Conservation (phyloP, 768 basidiomycete species). For the Hericium erinaceus region DNA sequence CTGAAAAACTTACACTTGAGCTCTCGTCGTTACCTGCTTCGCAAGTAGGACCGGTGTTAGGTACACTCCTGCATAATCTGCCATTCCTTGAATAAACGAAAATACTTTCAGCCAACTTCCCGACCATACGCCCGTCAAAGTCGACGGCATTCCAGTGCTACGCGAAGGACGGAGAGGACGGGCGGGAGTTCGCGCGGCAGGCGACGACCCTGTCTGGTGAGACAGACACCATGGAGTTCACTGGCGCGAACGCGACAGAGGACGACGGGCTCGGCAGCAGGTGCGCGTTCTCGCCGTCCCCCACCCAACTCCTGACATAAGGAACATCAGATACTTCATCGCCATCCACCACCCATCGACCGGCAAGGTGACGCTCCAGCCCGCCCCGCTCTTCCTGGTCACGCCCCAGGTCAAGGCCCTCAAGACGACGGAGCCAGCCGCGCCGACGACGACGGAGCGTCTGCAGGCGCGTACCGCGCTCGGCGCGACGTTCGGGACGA, state of each 20-base stretch:
- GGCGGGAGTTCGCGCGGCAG: constrained; percentile 24
- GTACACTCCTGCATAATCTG: constrained; percentile 23
- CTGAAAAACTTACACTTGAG: constrained; percentile 28
- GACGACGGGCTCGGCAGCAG: constrained; percentile 53
- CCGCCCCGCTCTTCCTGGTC: constrained; percentile 59
- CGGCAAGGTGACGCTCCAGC: constrained; percentile 58
- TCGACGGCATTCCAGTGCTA: constrained; percentile 58
- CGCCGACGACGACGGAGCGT: constrained; percentile 44
- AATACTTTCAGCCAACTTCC: constrained; percentile 64
- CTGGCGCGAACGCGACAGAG: constrained; percentile 49
- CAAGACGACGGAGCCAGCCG: constrained; percentile 48
- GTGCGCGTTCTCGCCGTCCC: constrained; percentile 25
- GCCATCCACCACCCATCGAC: constrained; percentile 76
- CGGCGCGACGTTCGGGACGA: constrained; percentile 90
- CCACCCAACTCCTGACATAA: background rate
- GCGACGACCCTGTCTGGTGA: constrained; percentile 63
- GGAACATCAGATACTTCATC: constrained; percentile 58
- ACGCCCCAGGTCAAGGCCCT: constrained; percentile 77
- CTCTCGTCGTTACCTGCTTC: constrained; percentile 25
- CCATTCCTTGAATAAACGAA: no score
- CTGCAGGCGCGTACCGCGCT: constrained; percentile 64
- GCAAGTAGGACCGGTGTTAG: constrained; percentile 42
- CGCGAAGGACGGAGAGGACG: constrained; percentile 24
- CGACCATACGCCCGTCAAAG: constrained; percentile 48
- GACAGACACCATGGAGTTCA: constrained; percentile 76